Base-by-base conservation (phyloP, 2,329 filamentous ascomycete genomes). In the Colletotrichum caudatum region DNA sequence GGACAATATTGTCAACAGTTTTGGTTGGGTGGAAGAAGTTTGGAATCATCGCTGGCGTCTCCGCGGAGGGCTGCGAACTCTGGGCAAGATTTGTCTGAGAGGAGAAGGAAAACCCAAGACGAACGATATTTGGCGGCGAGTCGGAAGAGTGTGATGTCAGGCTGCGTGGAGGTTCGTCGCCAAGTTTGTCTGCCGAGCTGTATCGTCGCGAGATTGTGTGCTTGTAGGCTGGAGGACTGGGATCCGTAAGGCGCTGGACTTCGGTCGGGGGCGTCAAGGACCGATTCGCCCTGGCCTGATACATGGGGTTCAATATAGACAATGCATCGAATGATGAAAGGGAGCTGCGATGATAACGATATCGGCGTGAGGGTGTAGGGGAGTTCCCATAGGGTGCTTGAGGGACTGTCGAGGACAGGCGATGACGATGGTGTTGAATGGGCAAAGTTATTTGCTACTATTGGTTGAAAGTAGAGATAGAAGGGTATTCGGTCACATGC, bases 11-110 rank as follows among this genome's bases (percentile, higher is more conserved):
- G 14, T 18, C 20, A 23, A 16, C 44, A 37, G 18, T n/a, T 44
- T 69, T 74, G 23, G 66, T 66, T 37, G 71, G 54, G 35, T 66
- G 56, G 56, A 74, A 73, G 41, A 71, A 61, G 29, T 57, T 62
- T 39, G 71, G 46, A 18, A 74, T 63, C 72, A 74, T 74, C 6
- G 59, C 66, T 9, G 48, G 46, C 39, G 50, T 51, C n/a, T 46
- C 63, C 20, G 44, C 26, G 26, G 2, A 14, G 3, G 44, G 51
- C 9, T 64, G 37, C 23, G 23, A 66, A 18, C 20, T 56, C 60
- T 53, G 29, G n/a, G 48, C 60, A 23, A 65, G 33, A 41, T 60
- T 35, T 14, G 33, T 50, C 64, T 65, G 66, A 6, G 51, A 35
- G 12, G 48, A 12, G 37, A 62, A 64, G 29, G 53, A 57, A 53